These are phyloP conservation scores for Dorcoceras hygrometricum DNA, from an alignment of 257 asterid genomes.

Conservation along the genomic window DNA sequence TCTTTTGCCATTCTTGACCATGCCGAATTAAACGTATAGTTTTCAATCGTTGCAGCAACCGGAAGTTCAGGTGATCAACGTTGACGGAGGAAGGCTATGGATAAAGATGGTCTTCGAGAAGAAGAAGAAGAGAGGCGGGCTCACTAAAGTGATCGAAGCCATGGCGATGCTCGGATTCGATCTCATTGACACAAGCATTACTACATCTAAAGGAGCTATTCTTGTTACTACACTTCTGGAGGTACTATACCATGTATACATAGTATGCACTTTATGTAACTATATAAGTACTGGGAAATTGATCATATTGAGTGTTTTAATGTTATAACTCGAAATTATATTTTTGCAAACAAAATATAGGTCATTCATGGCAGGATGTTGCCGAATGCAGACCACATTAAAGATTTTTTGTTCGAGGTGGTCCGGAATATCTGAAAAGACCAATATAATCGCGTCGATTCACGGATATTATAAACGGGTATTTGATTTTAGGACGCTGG, in stretches of 20 bases:
- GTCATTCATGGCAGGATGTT: neutral
- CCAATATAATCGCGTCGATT: too few relatives aligned
- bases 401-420: neutral
- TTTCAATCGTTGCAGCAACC: neutral
- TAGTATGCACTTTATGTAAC: too few relatives aligned
- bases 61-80: neutral
- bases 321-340: neutral
- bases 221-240: neutral
- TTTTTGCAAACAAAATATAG: neutral
- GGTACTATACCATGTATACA: neutral
- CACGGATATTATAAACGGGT: neutral
- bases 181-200: neutral
- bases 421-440: neutral
- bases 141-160: neutral
- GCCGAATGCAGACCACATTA: neutral
- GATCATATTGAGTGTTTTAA: too few relatives aligned
- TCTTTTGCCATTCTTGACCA: too few relatives aligned
- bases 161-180: neutral
- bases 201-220: neutral
- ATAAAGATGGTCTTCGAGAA: neutral
- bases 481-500: too few relatives aligned
- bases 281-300: too few relatives aligned
- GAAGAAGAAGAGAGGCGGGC: neutral
- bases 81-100: neutral
- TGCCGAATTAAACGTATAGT: too few relatives aligned